Percentiles rank a stretch among this genome's conserved stretches.
These are phyloP conservation scores for Aspergillus egyptiacus DNA, from an alignment of 495 filamentous ascomycete genomes.

Conservation along the genomic window DNA sequence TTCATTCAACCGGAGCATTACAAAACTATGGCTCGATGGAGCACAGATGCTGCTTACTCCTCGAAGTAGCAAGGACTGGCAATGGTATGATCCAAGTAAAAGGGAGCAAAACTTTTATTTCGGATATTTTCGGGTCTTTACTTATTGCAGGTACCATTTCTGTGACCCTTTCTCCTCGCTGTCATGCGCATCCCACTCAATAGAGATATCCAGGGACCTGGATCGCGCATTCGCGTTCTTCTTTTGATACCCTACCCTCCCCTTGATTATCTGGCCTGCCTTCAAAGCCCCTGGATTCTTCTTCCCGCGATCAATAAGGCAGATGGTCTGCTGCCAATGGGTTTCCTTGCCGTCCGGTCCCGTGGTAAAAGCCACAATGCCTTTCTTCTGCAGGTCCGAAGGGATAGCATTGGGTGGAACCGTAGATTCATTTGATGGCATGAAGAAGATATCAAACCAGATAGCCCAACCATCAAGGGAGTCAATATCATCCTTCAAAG, in stretches of 20 bases:
- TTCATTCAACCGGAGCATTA: not conserved
- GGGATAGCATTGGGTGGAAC: conserved; percentile 40
- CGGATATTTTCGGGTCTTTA: conserved; percentile 5
- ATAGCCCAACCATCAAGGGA: conserved; percentile 55
- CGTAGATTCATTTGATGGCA: conserved; percentile 39
- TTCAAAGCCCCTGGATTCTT: conserved; percentile 32
- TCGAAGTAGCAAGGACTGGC: too few relatives aligned
- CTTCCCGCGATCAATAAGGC: conserved; percentile 42
- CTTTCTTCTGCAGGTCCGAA: conserved; percentile 42
- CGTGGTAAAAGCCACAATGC: conserved; percentile 48
- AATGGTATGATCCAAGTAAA: not conserved
- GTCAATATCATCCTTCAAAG: conserved; percentile 48
- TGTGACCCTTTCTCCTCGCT: conserved; percentile 32
- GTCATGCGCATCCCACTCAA: conserved; percentile 41
- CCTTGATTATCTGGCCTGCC: conserved; percentile 45
- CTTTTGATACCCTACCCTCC: conserved; percentile 47
- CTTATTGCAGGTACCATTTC: conserved; percentile 33
- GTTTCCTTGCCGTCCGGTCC: conserved; percentile 47
- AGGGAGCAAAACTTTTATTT: conserved; percentile 18
- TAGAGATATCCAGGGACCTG: conserved; percentile 42
- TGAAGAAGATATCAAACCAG: conserved; percentile 63
- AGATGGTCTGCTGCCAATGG: conserved; percentile 48
- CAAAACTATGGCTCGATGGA: not conserved
- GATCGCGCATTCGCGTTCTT: conserved; percentile 36
- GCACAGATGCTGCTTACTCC: not conserved